Evolutionary conservation across 768 basidiomycete genomes (phyloP).

Genomic region (Pleurotus eryngii): DNA sequence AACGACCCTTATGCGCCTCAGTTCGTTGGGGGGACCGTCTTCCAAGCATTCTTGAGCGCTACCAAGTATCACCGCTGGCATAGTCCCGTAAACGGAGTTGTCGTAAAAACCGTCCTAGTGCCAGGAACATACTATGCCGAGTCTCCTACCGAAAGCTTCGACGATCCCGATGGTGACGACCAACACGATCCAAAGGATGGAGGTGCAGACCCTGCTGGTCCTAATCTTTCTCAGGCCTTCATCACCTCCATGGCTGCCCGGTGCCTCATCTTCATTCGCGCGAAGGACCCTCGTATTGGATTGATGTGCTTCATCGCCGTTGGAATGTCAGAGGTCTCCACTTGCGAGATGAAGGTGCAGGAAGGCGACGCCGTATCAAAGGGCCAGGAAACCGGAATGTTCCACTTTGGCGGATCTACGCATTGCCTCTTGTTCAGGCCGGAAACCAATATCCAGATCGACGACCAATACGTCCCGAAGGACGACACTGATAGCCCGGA

Average conservation of each 20-base stretch:
- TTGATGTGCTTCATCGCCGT: constrained; percentile 55
- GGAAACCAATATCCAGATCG: constrained; percentile 12
- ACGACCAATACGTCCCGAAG: neutral
- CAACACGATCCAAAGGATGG: no score
- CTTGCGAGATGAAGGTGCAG: constrained; percentile 48
- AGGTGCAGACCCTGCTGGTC: constrained; percentile 9
- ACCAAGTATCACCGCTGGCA: constrained; percentile 64
- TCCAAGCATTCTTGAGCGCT: constrained; percentile 57
- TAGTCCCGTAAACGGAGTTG: constrained; percentile 46
- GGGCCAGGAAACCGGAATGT: constrained; percentile 58
- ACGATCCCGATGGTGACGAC: no score
- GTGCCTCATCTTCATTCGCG: constrained; percentile 51
- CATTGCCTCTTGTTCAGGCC: constrained; percentile 43
- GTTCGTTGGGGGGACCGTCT: constrained; percentile 49
- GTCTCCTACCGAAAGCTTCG: constrained; percentile 16
- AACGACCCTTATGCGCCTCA: constrained; percentile 33
- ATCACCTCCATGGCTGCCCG: constrained; percentile 45
- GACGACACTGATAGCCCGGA: neutral
- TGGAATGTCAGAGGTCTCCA: constrained; percentile 63
- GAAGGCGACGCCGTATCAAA: constrained; percentile 41
- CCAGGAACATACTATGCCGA: constrained; percentile 51
- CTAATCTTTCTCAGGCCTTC: constrained; percentile 34
- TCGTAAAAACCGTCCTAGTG: constrained; percentile 37
- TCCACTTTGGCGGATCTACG: constrained; percentile 63
- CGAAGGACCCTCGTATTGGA: constrained; percentile 49